These are phyloP conservation scores for Saturnispora ahearnii DNA, from an alignment of 805 yeast species.

Conservation along the genomic window DNA sequence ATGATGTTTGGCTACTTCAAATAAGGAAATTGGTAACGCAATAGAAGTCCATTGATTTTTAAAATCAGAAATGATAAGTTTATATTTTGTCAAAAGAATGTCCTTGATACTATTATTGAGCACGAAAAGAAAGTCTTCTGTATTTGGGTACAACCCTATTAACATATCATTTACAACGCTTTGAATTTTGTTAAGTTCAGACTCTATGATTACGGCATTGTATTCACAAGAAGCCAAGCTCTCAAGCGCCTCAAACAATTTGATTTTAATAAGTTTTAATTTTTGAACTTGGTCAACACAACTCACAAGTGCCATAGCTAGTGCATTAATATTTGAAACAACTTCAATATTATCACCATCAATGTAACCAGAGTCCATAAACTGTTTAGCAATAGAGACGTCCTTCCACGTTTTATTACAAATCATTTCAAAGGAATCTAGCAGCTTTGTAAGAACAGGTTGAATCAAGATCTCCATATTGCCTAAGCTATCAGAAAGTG, in stretches of 20 bases:
- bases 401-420: slow-evolving; percentile 3
- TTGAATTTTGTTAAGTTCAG: neutral
- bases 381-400: neutral
- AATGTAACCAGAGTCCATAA: neutral
- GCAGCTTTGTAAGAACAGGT: neutral
- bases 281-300: slow-evolving; percentile 2
- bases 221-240: neutral
- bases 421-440: neutral
- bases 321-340: neutral
- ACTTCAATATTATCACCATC: neutral
- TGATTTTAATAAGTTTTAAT: slow-evolving; percentile 1
- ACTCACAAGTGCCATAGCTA: neutral
- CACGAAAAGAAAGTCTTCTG: slow-evolving; percentile 24
- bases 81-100: slow-evolving; percentile 25
- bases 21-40: slow-evolving; percentile 11
- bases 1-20: slow-evolving; percentile 21
- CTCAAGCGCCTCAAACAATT: neutral
- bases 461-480: slow-evolving; percentile 6
- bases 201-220: neutral
- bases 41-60: slow-evolving; percentile 15
- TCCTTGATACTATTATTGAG: slow-evolving; percentile 29
- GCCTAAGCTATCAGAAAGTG: neutral
- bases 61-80: slow-evolving; percentile 8
- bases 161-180: neutral
- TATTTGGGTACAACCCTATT: slow-evolving; percentile 17